Conservation (phyloP, 2,329 filamentous ascomycete genomes). For the Pezicula neosporulosa region DNA sequence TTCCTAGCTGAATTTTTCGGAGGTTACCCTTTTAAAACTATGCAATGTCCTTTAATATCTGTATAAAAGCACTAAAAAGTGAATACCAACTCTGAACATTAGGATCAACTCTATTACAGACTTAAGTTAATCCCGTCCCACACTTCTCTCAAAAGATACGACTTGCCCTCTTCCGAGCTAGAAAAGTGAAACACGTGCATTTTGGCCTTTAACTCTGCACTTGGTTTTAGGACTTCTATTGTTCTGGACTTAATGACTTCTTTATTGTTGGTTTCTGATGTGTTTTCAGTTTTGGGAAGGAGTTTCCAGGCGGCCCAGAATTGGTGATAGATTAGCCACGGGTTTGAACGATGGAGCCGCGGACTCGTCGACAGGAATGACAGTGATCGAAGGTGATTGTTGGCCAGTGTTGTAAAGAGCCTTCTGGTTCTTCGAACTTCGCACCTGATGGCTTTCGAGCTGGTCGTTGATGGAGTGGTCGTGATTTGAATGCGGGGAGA, state of each 20-base stretch:
- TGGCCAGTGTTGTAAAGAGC: conserved; percentile 8
- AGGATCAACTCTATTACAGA: conserved; percentile 6
- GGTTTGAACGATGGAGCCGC: conserved; percentile 15
- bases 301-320: conserved; percentile 15
- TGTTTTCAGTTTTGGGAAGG: background rate
- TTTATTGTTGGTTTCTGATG: background rate
- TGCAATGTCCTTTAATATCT: too few species aligned
- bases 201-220: background rate
- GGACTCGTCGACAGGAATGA: conserved; percentile 14
- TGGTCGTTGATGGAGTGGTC: background rate
- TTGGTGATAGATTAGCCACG: conserved; percentile 20
- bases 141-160: conserved; percentile 19
- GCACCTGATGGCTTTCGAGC: background rate
- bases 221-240: background rate
- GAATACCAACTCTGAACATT: background rate
- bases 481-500: background rate
- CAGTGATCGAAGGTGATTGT: conserved; percentile 20
- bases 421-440: background rate
- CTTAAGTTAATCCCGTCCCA: conserved; percentile 17
- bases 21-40: too few species aligned
- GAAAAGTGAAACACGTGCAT: conserved; percentile 6
- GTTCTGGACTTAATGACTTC: background rate
- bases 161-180: conserved; percentile 13
- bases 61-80: too few species aligned
- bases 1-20: too few species aligned